Evolutionary conservation across 768 basidiomycete species (phyloP), one percentile per base, ranked within the genome.

Genomic region (Phallus indusiatus): DNA sequence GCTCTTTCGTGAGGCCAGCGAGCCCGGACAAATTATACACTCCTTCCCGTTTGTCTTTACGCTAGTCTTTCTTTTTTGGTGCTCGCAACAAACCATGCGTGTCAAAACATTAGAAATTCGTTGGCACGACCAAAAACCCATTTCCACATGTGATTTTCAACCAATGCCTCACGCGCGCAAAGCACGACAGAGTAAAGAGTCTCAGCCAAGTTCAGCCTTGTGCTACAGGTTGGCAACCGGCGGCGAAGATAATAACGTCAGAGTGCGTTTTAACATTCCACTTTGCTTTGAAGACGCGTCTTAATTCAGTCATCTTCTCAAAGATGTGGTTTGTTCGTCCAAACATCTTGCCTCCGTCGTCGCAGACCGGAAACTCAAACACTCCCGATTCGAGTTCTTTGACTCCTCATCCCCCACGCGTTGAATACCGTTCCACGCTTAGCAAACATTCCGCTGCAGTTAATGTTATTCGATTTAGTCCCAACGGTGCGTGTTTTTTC

Each of bases 131-230:
- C 84, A 81, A 71, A 91, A 91, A 68, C 93, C 93, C 49, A 94
- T 99, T 72, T 94, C 92, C 48, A 90, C 93, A 16, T 92, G 90
- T 71, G 96, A 99, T 77, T 96, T 96, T 68, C 96, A 98, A 69
- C 86, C 91, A 18, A 69, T 85, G 34, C 75, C 88, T 1, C 49
- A 21, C 67, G 89, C 79, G 77, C 90, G 88, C 77, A 88, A 85
- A 71, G 85, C 88, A 74, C 83, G 86, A 73, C 85, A 86, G 2
- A 56, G 64, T 17, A 67, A 67, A 20, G 56, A 55, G 17, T 59
- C 66, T 17, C 78, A 83, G 62, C 75, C 76, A n/a, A n/a, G n/a
- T 62, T 78, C 81, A 9, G 75, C 77, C 18, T 86, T 91, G 74
- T 73, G 83, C n/a, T 97, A 96, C 75, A 81, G 88, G 64, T 76